Percentiles rank a stretch among this genome's conserved stretches.
Conservation (phyloP, 1,284 basidiomycete genomes). For the Coniophora puteana region DNA sequence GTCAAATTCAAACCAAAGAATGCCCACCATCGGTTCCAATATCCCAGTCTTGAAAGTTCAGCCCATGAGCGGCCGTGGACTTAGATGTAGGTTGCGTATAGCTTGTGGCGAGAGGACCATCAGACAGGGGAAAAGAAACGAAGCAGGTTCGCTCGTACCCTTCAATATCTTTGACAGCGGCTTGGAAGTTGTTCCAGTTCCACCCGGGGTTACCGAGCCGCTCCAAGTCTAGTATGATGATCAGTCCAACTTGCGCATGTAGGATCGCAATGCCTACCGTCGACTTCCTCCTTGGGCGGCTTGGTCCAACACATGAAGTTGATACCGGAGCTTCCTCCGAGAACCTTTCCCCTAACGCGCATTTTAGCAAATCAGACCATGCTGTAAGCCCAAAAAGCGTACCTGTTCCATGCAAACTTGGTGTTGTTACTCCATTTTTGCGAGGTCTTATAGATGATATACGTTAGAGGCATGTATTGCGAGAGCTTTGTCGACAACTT, state of each 20-base stretch:
- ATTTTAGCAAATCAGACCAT: neutral
- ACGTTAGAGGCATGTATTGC: slow-evolving; percentile 6
- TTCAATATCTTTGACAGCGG: slow-evolving; percentile 5
- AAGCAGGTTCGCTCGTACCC: slow-evolving; percentile 3
- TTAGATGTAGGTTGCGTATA: neutral
- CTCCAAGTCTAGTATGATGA: slow-evolving; percentile 7
- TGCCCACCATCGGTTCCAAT: slow-evolving; percentile 4
- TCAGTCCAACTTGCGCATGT: neutral
- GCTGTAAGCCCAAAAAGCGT: neutral
- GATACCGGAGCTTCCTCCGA: slow-evolving; percentile 6
- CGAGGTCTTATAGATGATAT: neutral
- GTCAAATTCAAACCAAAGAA: neutral
- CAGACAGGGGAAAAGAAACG: neutral
- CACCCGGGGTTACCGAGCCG: slow-evolving; percentile 12
- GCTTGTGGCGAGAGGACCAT: no score
- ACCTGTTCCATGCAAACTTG: slow-evolving; percentile 2
- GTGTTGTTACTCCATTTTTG: slow-evolving; percentile 1
- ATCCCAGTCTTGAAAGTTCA: slow-evolving; percentile 1
- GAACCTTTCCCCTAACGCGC: slow-evolving; percentile 3
- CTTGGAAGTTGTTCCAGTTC: slow-evolving; percentile 8
- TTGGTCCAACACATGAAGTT: slow-evolving; percentile 7
- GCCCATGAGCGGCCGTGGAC: neutral
- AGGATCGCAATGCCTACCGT: neutral
- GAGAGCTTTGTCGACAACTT: slow-evolving; percentile 15
- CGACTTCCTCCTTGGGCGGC: slow-evolving; percentile 3